A percentile compares a stretch with the other conserved stretches of the same genome.
phyloP scores from a whole-genome alignment of 495 filamentous ascomycete genomes.

The Talaromyces thailandensis region DNA sequence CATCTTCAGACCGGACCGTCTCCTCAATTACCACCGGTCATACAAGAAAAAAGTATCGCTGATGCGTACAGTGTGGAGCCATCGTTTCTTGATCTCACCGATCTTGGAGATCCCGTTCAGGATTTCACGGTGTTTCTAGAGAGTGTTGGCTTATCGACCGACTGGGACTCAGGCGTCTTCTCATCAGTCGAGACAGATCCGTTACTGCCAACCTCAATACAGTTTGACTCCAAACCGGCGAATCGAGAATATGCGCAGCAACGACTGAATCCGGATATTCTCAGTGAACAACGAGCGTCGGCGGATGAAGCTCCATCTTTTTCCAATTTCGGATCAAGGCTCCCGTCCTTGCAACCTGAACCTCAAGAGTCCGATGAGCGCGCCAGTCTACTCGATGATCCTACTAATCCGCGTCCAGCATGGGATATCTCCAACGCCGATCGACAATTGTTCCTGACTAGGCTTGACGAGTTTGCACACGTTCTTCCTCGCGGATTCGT shows the following conservation, averaged over 20 bases:
- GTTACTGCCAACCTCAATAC: constrained; percentile 25
- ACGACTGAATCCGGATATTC: constrained; percentile 28
- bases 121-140: constrained; percentile 43
- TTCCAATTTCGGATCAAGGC: constrained; percentile 59
- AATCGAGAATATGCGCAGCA: constrained; percentile 20
- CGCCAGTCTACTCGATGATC: constrained; percentile 33
- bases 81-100: constrained; percentile 36
- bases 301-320: constrained; percentile 40
- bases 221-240: constrained; percentile 30
- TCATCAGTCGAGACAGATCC: constrained; percentile 34
- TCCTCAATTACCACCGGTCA: constrained; percentile 24
- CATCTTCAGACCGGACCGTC: constrained; percentile 20
- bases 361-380: constrained; percentile 48
- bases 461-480: constrained; percentile 55
- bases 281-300: constrained; percentile 27
- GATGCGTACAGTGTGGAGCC: constrained; percentile 40
- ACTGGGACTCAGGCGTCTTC: constrained; percentile 43
- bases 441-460: constrained; percentile 51
- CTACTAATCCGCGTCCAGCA: constrained; percentile 34
- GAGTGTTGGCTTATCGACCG: constrained; percentile 40
- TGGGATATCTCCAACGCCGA: constrained; percentile 59
- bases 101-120: constrained; percentile 39
- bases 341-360: constrained; percentile 60
- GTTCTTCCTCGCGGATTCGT: constrained; percentile 60
- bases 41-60: constrained; percentile 31